Percentiles rank a stretch among this genome's conserved stretches.
Conservation (phyloP, 2,329 filamentous ascomycete species). For the Dactylellina sp. region DNA sequence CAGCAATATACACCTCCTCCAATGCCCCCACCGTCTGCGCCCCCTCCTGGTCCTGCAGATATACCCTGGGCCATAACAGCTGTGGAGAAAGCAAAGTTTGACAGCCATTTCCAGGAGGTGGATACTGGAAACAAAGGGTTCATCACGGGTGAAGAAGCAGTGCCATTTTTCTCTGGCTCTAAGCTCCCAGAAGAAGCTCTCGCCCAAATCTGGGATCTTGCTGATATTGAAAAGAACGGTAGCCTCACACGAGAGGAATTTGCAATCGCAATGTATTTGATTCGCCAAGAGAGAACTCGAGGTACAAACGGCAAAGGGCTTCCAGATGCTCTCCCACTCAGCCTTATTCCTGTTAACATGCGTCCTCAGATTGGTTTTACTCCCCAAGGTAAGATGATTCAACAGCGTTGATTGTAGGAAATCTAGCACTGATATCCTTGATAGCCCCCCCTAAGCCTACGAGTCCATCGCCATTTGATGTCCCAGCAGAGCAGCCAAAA, state of each 20-base stretch:
- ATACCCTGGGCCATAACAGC: constrained; percentile 85
- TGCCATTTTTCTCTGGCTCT: constrained; percentile 92
- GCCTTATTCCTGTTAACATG: constrained; percentile 86
- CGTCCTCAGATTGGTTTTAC: constrained; percentile 66
- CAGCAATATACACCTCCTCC: constrained; percentile 67
- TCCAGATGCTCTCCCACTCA: constrained; percentile 81
- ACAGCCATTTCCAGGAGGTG: constrained; percentile 83
- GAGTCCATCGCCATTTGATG: constrained; percentile 68
- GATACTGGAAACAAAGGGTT: constrained; percentile 84
- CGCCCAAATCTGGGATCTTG: constrained; percentile 96
- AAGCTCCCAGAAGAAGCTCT: constrained; percentile 87
- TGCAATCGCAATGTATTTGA: constrained; percentile 96
- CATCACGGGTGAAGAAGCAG: constrained; percentile 93
- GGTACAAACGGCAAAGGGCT: constrained; percentile 68
- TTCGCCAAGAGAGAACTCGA: constrained; percentile 85
- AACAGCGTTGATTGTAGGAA: too few species aligned
- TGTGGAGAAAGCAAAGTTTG: constrained; percentile 87
- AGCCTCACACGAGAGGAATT: constrained; percentile 89
- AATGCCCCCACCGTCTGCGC: constrained; percentile 64
- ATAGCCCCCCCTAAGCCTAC: constrained; percentile 36
- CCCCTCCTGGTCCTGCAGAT: constrained; percentile 66
- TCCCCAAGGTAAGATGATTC: constrained; percentile 19
- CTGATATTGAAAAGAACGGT: constrained; percentile 91
- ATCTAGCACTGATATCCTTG: not conserved
- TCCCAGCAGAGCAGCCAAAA: constrained; percentile 67